A percentile compares a stretch with the other conserved stretches of the same genome.
phyloP scores from a whole-genome alignment of 768 basidiomycete species.

The Tylopilus cervinicoccineus region DNA sequence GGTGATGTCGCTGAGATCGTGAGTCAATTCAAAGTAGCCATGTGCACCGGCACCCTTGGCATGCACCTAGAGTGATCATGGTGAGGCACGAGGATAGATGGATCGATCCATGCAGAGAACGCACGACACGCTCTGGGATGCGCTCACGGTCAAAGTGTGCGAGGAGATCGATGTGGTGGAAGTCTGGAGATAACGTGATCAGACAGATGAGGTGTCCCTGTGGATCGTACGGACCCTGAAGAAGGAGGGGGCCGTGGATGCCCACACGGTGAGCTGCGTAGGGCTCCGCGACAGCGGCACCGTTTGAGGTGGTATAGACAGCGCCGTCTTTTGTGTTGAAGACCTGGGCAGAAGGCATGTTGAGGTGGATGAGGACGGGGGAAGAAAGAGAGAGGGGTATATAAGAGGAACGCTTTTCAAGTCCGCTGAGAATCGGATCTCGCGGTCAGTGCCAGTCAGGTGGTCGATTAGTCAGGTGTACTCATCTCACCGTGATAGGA shows the following conservation, averaged over 20 bases:
- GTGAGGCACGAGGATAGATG: constrained; percentile 17
- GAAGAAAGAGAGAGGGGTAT: not conserved
- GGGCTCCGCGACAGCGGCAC: constrained; percentile 70
- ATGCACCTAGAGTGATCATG: constrained; percentile 56
- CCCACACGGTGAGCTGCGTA: constrained; percentile 80
- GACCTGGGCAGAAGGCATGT: constrained; percentile 68
- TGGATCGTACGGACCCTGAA: constrained; percentile 61
- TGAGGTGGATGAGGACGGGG: not conserved
- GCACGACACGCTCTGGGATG: constrained; percentile 90
- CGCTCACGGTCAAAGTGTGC: constrained; percentile 94
- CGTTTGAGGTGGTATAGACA: constrained; percentile 82
- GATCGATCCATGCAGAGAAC: constrained; percentile 20
- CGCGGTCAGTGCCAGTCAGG: constrained; percentile 5
- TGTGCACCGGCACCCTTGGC: constrained; percentile 93
- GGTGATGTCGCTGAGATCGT: constrained; percentile 79
- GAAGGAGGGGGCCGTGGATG: constrained; percentile 71
- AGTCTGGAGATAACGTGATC: constrained; percentile 47
- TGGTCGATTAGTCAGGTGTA: not conserved
- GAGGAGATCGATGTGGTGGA: constrained; percentile 85
- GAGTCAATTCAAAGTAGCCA: constrained; percentile 88
- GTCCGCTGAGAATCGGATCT: constrained; percentile 19
- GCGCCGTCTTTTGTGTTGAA: constrained; percentile 51
- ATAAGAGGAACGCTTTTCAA: constrained; percentile 23
- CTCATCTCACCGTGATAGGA: constrained; percentile 16
- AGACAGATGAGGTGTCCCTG: constrained; percentile 6